phyloP scores from a whole-genome alignment of 1,139 yeast species.

The Magnusiomyces paraingens region DNA sequence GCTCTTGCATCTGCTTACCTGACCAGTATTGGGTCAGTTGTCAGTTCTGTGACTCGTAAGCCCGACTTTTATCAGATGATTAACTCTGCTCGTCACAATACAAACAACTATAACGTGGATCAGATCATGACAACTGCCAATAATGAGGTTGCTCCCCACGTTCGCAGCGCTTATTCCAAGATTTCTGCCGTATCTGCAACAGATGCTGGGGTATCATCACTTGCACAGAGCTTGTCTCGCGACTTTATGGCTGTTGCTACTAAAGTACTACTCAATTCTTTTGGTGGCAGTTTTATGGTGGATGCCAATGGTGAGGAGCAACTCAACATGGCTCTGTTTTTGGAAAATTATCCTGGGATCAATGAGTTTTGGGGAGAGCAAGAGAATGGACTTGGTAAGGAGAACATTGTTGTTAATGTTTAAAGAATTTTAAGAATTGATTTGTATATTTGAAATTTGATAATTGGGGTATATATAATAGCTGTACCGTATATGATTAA shows the following conservation, averaged over 20 bases:
- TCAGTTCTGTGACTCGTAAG: constrained; percentile 1
- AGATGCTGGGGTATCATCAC: background rate
- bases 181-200: background rate
- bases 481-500: too few relatives aligned
- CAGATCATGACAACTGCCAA: background rate
- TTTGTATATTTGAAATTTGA: too few relatives aligned
- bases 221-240: background rate
- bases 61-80: constrained; percentile 2
- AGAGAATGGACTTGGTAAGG: too few relatives aligned
- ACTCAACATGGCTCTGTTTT: background rate
- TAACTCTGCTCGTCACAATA: background rate
- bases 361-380: background rate
- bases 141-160: background rate
- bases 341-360: background rate
- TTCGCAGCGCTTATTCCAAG: background rate
- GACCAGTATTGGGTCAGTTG: constrained; percentile 2
- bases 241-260: background rate
- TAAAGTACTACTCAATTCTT: constrained; percentile 1
- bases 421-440: too few relatives aligned
- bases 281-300: background rate
- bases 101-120: background rate
- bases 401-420: too few relatives aligned
- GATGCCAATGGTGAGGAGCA: background rate
- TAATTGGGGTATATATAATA: too few relatives aligned
- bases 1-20: constrained; percentile 1